Evolutionary conservation across 345 rosid genomes (phyloP).

Genomic region (Salix udensis): DNA sequence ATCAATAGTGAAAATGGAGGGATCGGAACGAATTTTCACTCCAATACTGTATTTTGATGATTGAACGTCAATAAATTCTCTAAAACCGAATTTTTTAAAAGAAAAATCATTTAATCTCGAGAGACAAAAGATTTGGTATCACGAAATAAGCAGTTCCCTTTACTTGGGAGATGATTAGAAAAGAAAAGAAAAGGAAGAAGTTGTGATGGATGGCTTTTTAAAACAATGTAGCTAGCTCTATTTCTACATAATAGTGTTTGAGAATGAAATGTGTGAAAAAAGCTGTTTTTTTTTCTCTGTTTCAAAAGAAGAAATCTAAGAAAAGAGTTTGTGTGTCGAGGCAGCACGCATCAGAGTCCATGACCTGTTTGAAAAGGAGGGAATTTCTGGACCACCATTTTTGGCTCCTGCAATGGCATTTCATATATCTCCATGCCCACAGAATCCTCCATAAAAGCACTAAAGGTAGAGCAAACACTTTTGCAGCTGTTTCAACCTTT

Average conservation of each 20-base stretch:
- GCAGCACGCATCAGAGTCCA: constrained; percentile 28
- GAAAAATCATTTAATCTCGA: no score
- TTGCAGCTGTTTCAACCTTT: constrained; percentile 25
- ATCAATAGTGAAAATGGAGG: no score
- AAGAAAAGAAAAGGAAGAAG: not conserved
- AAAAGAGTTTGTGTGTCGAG: constrained; percentile 40
- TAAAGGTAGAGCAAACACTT: constrained; percentile 21
- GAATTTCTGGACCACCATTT: constrained; percentile 43
- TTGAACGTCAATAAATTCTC: no score
- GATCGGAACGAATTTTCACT: no score
- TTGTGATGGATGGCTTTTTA: not conserved
- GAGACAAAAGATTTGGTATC: no score
- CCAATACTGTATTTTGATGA: no score
- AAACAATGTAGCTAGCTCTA: not conserved
- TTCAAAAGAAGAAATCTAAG: constrained; percentile 35
- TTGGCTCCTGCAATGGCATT: constrained; percentile 13
- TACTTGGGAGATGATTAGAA: not conserved
- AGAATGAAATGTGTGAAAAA: constrained; percentile 20
- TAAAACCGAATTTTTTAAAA: no score
- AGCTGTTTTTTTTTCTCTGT: constrained; percentile 1
- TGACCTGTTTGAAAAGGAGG: constrained; percentile 35
- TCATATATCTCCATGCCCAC: constrained; percentile 12
- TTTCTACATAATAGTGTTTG: not conserved
- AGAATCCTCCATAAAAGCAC: constrained; percentile 35
- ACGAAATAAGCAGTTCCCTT: not conserved